Base-by-base conservation (phyloP, 2,329 filamentous ascomycete species). In the Byssochlamys sp. region DNA sequence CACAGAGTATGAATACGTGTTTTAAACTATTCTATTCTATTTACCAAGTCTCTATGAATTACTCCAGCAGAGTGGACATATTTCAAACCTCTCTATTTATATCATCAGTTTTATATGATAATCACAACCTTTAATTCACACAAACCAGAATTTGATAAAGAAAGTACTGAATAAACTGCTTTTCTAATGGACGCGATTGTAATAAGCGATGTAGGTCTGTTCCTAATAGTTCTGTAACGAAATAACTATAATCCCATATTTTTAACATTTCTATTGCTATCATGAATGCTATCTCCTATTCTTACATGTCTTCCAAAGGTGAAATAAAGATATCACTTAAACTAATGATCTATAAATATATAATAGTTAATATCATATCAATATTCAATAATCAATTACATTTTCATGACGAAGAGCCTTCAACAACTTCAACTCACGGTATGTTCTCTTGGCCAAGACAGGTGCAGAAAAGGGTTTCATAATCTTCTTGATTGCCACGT, bases 381-480 rank as follows among this genome's bases (percentile, higher is more conserved):
- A 31, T 14, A n/a, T 54, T 50, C 54, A 14, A 50, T 39, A 55
- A 45, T 33, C 59, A 73, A 80, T 61, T 75, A 96, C 92, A 78
- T 99, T 99, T 78, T 99, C 94, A 75, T 99, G 94, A 71, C 87
- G 87, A 60, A 99, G 51, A 72, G 97, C 94, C 81, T 97, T 99
- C 70, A 99, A 81, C 62, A 99, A 84, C 81, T 97, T 99, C 72
- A 99, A 79, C 76, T 99, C 94, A 71, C 94, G 87, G 75, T 99
- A 99, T 65, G 94, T 99, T 72, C 94, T 85, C 81, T 99, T 99
- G 59, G 94, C 94, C 53, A 99, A 82, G 59, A 99, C 94, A 1
- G 94, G 91, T n/a, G 94, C 99, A 81, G 91, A 96, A 78, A 99
- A 99, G 9, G 94, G 94, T 81, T 97, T 99, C 92, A 99, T 97